Percentiles rank a stretch among this genome's conserved stretches.
phyloP scores from a whole-genome alignment of 73 alveolate genomes.

The Tetrahymena elliotti region DNA sequence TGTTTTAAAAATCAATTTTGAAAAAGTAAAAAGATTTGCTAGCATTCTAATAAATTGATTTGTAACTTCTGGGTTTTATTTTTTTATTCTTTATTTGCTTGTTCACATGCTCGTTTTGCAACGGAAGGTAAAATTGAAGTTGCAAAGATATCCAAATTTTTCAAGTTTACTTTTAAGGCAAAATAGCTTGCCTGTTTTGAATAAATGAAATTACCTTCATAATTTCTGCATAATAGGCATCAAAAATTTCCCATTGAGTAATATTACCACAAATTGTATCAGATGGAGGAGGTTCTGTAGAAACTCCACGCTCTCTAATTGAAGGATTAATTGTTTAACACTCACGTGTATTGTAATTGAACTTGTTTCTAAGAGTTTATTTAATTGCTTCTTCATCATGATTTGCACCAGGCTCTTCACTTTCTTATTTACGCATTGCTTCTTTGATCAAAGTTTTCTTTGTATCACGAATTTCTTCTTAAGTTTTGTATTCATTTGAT shows the following conservation, averaged over 20 bases:
- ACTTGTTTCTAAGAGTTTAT: slow-evolving; percentile 78
- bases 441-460: slow-evolving; percentile 59
- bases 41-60: background rate
- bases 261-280: slow-evolving; percentile 71
- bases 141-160: background rate
- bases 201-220: slow-evolving; percentile 17
- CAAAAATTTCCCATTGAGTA: slow-evolving; percentile 99
- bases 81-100: background rate
- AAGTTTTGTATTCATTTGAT: slow-evolving; percentile 68
- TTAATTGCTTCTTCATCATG: slow-evolving; percentile 55
- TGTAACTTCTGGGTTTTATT: background rate
- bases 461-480: slow-evolving; percentile 74
- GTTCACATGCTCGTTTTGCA: background rate
- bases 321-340: slow-evolving; percentile 79
- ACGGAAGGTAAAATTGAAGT: background rate
- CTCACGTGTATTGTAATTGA: slow-evolving; percentile 87
- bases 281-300: slow-evolving; percentile 90
- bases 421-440: slow-evolving; percentile 57
- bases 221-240: slow-evolving; percentile 92
- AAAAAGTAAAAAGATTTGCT: background rate
- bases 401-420: slow-evolving; percentile 54
- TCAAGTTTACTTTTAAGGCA: background rate
- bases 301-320: slow-evolving; percentile 75
- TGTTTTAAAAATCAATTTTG: background rate
- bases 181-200: background rate